These are phyloP conservation scores for Annona cherimola DNA, from an alignment of 164 flowering plant genomes.

Conservation along the genomic window DNA sequence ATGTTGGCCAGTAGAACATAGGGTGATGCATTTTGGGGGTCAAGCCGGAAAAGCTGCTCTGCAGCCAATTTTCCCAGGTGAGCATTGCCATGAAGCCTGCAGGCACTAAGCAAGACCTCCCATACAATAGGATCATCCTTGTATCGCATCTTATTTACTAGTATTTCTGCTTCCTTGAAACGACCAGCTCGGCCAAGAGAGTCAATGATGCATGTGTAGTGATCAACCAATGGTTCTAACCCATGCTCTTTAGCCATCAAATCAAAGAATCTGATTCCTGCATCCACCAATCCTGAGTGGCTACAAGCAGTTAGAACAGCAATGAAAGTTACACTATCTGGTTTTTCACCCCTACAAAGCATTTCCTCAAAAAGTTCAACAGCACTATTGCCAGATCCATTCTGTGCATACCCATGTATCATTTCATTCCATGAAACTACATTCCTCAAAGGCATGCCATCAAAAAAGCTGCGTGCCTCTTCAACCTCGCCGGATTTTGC, in stretches of 20 bases:
- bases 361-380: conserved; percentile 49
- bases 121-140: conserved; percentile 70
- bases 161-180: conserved; percentile 55
- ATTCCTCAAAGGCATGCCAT: conserved; percentile 47
- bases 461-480: conserved; percentile 44
- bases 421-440: conserved; percentile 81
- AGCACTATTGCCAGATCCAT: conserved; percentile 63
- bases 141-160: conserved; percentile 50
- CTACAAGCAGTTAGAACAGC: conserved; percentile 79
- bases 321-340: conserved; percentile 63
- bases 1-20: conserved; percentile 68
- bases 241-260: conserved; percentile 53
- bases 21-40: conserved; percentile 58
- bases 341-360: conserved; percentile 47
- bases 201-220: conserved; percentile 68
- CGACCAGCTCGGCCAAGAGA: conserved; percentile 68
- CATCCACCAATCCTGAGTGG: conserved; percentile 72
- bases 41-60: conserved; percentile 51
- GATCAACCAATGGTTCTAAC: conserved; percentile 55
- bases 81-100: conserved; percentile 66
- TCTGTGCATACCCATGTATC: conserved; percentile 87
- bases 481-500: conserved; percentile 69
- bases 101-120: conserved; percentile 82
- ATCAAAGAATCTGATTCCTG: conserved; percentile 50
- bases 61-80: conserved; percentile 69